These are phyloP conservation scores for Penicillium goetzii DNA, from an alignment of 495 filamentous ascomycete species.

Conservation along the genomic window DNA sequence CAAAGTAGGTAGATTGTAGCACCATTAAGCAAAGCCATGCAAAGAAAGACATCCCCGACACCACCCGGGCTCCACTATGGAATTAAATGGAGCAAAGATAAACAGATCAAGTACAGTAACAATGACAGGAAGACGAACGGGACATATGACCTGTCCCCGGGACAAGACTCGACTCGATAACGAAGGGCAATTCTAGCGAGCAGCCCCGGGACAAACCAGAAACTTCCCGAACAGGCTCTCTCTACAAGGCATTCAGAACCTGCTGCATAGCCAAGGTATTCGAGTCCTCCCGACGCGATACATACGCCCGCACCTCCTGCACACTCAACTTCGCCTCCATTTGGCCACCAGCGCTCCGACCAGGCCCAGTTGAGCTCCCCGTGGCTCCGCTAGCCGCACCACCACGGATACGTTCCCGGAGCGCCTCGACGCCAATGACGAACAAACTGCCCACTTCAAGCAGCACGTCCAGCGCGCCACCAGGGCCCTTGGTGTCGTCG, in stretches of 20 bases:
- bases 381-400: conserved; percentile 39
- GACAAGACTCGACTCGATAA: not conserved
- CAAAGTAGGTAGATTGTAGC: too few species aligned
- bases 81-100: not conserved
- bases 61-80: not conserved
- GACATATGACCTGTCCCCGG: not conserved
- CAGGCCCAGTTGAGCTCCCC: conserved; percentile 25
- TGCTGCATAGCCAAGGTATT: conserved; percentile 79
- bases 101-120: not conserved
- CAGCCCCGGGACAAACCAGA: not conserved
- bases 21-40: not conserved
- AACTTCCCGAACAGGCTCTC: not conserved
- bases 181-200: not conserved
- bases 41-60: not conserved
- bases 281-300: conserved; percentile 80
- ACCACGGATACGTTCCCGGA: conserved; percentile 76
- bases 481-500: conserved; percentile 57
- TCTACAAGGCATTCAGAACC: conserved; percentile 64
- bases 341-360: conserved; percentile 37
- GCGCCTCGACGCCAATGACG: conserved; percentile 87
- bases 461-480: conserved; percentile 76
- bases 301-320: conserved; percentile 79
- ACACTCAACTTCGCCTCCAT: conserved; percentile 60
- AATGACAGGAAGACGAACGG: not conserved
- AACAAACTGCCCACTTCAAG: conserved; percentile 96